phyloP scores from a whole-genome alignment of 257 asterid species.

The Salvia miltiorrhiza region DNA sequence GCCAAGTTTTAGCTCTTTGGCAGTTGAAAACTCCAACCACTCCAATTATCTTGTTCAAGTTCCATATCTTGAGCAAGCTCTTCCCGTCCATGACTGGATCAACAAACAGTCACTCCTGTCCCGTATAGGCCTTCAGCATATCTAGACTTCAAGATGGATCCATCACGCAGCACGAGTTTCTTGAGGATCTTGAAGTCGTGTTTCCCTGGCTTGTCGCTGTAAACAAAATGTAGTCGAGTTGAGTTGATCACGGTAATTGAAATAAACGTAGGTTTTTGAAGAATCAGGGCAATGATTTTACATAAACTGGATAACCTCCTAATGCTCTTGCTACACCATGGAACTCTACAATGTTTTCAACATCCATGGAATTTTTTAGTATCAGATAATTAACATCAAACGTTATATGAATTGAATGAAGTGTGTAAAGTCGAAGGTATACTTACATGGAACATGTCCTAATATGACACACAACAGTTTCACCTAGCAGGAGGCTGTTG shows the following conservation, averaged over 20 bases:
- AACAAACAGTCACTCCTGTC: conserved; percentile 50
- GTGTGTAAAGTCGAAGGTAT: not conserved
- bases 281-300: too few relatives aligned
- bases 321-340: conserved; percentile 59
- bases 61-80: conserved; percentile 46
- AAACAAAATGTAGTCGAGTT: too few relatives aligned
- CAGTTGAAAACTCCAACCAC: conserved; percentile 53
- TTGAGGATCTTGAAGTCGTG: conserved; percentile 47
- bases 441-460: conserved; percentile 71
- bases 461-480: conserved; percentile 51
- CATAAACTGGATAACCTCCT: conserved; percentile 61
- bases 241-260: too few relatives aligned
- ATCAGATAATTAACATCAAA: not conserved
- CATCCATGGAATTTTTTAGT: not conserved
- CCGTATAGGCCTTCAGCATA: conserved; percentile 46
- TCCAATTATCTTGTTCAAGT: conserved; percentile 46
- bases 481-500: conserved; percentile 57
- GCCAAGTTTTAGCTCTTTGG: conserved; percentile 61
- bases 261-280: too few relatives aligned
- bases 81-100: conserved; percentile 46
- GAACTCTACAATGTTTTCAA: conserved; percentile 38
- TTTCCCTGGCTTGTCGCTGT: conserved; percentile 37
- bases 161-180: conserved; percentile 55
- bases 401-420: not conserved
- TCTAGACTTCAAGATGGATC: conserved; percentile 47